Conservation (phyloP, 1,139 yeast genomes). For the Petasospora fabianii region DNA sequence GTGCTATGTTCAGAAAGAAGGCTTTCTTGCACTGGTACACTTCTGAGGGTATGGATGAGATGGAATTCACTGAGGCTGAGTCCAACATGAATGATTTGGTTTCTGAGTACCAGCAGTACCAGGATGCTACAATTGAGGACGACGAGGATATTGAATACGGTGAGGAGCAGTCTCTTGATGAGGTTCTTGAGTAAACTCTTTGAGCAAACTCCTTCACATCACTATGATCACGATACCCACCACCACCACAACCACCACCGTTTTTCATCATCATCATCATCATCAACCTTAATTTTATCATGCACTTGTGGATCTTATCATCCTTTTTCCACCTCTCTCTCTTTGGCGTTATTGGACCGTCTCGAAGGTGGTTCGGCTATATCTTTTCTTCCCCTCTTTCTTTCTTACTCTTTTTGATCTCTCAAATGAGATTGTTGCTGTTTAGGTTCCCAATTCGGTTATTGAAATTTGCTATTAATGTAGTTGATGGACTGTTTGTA, state of each 20-base stretch:
- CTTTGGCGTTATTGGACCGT: neutral
- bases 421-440: conserved; percentile 2
- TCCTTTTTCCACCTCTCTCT: neutral
- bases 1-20: conserved; percentile 96
- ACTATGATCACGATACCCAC: conserved; percentile 9
- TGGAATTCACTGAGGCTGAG: conserved; percentile 88
- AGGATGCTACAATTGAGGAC: conserved; percentile 83
- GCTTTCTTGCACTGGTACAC: conserved; percentile 99
- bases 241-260: neutral
- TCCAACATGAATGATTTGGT: conserved; percentile 92
- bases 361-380: no score
- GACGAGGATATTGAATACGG: conserved; percentile 66
- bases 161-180: conserved; percentile 28
- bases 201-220: neutral
- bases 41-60: conserved; percentile 95
- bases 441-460: conserved; percentile 3
- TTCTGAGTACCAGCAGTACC: conserved; percentile 95
- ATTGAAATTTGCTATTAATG: neutral
- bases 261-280: neutral
- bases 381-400: neutral
- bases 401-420: neutral
- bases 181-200: conserved; percentile 26
- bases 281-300: neutral
- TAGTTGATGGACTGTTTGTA: no score
- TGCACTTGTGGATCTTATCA: neutral